Evolutionary conservation across 2,329 filamentous ascomycete genomes (phyloP).

Genomic region (Teratosphaeria zuluensis): DNA sequence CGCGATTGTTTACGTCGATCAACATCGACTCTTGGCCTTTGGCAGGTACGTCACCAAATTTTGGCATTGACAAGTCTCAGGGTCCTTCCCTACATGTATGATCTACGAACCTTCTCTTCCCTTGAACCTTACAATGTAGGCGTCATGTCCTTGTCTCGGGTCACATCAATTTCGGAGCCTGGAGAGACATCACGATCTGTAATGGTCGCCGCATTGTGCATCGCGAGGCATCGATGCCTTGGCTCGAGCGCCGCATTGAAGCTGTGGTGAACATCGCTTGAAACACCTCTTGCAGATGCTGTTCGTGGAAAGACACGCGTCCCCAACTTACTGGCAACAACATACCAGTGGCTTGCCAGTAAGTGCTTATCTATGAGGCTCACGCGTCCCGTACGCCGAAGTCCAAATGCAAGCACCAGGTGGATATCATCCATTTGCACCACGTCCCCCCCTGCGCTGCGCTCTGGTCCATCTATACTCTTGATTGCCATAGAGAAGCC

Average conservation of each 20-base stretch:
- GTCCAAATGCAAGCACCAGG: background rate
- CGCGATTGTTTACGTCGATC: background rate
- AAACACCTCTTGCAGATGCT: background rate
- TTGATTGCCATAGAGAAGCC: background rate
- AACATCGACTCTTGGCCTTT: background rate
- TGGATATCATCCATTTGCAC: background rate
- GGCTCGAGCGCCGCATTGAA: background rate
- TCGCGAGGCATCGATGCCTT: background rate
- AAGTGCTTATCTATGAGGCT: no score
- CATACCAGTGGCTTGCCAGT: no score
- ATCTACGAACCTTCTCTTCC: background rate
- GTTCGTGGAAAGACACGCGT: background rate
- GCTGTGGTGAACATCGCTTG: background rate
- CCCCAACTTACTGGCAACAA: background rate
- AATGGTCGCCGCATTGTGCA: background rate
- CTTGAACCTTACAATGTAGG: background rate
- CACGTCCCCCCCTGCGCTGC: background rate
- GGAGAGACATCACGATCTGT: background rate
- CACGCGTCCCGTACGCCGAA: background rate
- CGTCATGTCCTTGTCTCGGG: background rate
- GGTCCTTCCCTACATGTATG: background rate
- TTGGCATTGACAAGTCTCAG: background rate
- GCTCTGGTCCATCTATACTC: background rate
- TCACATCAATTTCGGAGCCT: background rate
- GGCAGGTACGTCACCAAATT: background rate